These are phyloP conservation scores for Flaveria sonorensis DNA, from an alignment of 129 eudicot species.

Conservation along the genomic window DNA sequence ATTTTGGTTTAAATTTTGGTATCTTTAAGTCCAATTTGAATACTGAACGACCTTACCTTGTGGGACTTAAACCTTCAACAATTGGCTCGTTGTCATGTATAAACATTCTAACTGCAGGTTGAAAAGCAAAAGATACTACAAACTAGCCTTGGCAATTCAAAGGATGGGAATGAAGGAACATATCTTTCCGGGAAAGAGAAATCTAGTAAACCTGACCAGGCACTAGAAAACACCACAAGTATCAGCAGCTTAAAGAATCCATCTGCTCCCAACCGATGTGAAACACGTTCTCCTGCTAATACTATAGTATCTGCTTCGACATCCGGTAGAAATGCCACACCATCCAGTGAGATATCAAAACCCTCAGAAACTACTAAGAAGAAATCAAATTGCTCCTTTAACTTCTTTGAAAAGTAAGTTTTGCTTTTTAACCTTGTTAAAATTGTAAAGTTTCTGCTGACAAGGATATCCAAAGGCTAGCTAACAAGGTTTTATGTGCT, in stretches of 20 bases:
- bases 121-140: constrained; percentile 88
- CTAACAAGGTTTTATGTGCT: neutral
- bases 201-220: constrained; percentile 31
- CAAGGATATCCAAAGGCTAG: neutral
- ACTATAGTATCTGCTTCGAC: neutral
- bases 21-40: neutral
- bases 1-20: neutral
- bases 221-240: constrained; percentile 32
- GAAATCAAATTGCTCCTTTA: constrained; percentile 41
- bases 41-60: neutral
- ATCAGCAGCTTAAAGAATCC: constrained; percentile 29
- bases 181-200: constrained; percentile 31
- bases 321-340: neutral
- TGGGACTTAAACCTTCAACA: neutral
- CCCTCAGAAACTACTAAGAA: constrained; percentile 53
- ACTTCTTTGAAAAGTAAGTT: constrained; percentile 83
- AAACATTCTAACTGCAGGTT: constrained; percentile 45
- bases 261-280: constrained; percentile 25
- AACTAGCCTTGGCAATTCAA: constrained; percentile 46
- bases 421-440: neutral
- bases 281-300: constrained; percentile 1
- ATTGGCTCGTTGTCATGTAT: constrained; percentile 8
- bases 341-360: constrained; percentile 9
- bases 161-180: constrained; percentile 33
- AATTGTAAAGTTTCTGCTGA: neutral